Evolutionary conservation across 352 stramenopile species (phyloP).

Genomic region (Pythium brachiatum): DNA sequence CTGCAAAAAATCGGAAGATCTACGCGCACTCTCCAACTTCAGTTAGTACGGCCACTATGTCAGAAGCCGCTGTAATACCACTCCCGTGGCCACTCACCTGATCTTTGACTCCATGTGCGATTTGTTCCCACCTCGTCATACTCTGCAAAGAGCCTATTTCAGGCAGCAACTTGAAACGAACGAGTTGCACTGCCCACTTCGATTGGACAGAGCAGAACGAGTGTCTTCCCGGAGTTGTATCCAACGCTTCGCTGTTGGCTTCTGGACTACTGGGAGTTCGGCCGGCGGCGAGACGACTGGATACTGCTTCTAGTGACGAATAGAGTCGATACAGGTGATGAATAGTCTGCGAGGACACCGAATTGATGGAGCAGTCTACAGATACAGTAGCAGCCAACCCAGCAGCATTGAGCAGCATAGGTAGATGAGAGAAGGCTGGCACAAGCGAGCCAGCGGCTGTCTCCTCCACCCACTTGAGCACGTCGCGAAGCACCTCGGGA

Average conservation of each 20-base stretch:
- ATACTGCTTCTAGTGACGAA: background rate
- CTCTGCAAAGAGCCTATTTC: slow-evolving; percentile 4
- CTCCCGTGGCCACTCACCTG: slow-evolving; percentile 7
- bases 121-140: background rate
- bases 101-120: slow-evolving; percentile 1
- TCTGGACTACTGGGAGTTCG: background rate
- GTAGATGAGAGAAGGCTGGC: background rate
- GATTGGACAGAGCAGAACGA: slow-evolving; percentile 1
- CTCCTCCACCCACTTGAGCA: background rate
- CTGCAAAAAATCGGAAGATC: slow-evolving; percentile 13
- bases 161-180: slow-evolving; percentile 5
- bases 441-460: background rate
- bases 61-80: too few species aligned
- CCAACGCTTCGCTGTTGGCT: background rate
- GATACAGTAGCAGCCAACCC: slow-evolving; percentile 8
- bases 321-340: background rate
- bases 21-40: background rate
- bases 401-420: slow-evolving; percentile 3
- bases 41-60: too few species aligned
- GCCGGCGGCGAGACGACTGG: background rate
- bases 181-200: background rate
- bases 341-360: background rate
- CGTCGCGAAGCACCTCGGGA: background rate
- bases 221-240: background rate
- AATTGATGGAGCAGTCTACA: background rate